Conservation (phyloP, 345 rosid species). For the Rhizophora apiculata region DNA sequence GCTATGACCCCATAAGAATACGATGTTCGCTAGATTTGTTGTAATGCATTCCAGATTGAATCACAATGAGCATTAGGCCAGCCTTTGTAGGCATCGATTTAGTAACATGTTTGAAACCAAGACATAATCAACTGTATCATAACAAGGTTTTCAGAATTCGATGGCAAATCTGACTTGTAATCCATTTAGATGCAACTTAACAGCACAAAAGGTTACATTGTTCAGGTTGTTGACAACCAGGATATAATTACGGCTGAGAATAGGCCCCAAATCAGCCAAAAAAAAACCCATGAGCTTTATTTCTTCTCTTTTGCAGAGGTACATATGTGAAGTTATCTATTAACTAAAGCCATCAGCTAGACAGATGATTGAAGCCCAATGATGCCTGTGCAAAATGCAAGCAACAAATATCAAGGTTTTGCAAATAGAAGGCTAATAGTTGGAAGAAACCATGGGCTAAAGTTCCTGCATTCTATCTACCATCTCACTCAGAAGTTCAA, state of each 20-base stretch:
- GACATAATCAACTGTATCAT: too few relatives aligned
- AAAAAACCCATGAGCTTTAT: background rate
- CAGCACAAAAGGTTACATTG: too few relatives aligned
- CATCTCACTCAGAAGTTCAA: background rate
- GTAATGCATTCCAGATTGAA: too few relatives aligned
- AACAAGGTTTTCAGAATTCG: too few relatives aligned
- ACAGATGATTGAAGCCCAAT: conserved; percentile 78
- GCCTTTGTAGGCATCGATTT: too few relatives aligned
- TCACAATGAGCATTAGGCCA: too few relatives aligned
- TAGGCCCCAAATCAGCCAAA: background rate
- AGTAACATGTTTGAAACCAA: too few relatives aligned
- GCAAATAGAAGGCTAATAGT: background rate
- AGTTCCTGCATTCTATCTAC: background rate
- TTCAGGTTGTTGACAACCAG: too few relatives aligned
- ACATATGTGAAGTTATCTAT: background rate
- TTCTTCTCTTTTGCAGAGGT: background rate
- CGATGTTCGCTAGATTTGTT: too few relatives aligned
- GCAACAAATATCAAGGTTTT: conserved; percentile 10
- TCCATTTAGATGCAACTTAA: too few relatives aligned
- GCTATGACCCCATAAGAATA: too few relatives aligned
- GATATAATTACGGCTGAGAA: background rate
- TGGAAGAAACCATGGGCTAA: background rate
- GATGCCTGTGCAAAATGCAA: conserved; percentile 49
- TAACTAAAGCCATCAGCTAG: conserved; percentile 21
- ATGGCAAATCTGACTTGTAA: too few relatives aligned